These are phyloP conservation scores for Malus hybrid DNA, from an alignment of 331 rosid species.

Conservation along the genomic window DNA sequence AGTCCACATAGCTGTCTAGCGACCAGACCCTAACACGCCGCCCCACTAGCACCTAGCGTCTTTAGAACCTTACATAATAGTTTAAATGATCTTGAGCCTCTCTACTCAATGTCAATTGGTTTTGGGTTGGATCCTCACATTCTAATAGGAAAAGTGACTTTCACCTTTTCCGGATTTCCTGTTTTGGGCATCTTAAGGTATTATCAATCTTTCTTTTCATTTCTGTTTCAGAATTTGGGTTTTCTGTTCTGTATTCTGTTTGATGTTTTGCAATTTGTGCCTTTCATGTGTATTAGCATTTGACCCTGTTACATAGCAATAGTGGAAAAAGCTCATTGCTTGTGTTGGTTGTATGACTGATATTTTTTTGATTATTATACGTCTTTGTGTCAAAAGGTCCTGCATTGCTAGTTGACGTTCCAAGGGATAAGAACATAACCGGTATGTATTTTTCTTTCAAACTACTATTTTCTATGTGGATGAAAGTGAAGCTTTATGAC, in stretches of 20 bases:
- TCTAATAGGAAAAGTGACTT: not conserved
- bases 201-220: not conserved
- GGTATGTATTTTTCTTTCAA: constrained; percentile 34
- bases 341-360: not conserved
- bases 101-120: not conserved
- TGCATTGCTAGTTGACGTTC: constrained; percentile 79
- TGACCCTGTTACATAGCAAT: not conserved
- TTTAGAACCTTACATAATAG: too few species aligned
- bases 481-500: not conserved
- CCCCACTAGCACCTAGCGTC: fast-evolving
- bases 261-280: not conserved
- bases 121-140: not conserved
- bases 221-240: not conserved
- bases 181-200: not conserved
- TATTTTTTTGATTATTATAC: not conserved
- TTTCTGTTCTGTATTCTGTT: not conserved
- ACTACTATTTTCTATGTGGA: not conserved
- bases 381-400: constrained; percentile 34
- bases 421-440: constrained; percentile 68
- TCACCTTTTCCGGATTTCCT: not conserved
- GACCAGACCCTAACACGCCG: too few species aligned
- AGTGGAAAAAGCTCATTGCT: not conserved
- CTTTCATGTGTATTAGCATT: not conserved
- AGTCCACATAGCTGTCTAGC: fast-evolving
- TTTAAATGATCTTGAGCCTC: not conserved